These are phyloP conservation scores for Aschersonia sp. DNA, from an alignment of 2,329 filamentous ascomycete genomes.

Conservation along the genomic window DNA sequence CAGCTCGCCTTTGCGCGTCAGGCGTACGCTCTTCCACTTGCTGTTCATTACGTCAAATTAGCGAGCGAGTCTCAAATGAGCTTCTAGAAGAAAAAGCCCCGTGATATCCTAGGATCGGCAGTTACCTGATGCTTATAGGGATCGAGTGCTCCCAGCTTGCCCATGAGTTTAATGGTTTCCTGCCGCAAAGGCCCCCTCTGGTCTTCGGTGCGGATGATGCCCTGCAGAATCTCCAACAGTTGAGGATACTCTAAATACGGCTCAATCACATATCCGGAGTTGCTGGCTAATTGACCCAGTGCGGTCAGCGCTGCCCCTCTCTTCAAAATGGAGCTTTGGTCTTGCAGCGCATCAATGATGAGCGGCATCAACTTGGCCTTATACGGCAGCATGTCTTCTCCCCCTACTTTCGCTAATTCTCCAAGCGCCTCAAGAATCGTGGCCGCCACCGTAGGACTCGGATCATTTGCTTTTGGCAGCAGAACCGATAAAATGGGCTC, in stretches of 20 bases:
- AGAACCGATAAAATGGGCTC: constrained; percentile 91
- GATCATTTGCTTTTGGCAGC: constrained; percentile 80
- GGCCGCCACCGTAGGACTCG: constrained; percentile 76
- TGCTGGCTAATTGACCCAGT: constrained; percentile 83
- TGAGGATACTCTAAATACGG: constrained; percentile 94
- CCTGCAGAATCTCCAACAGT: constrained; percentile 80
- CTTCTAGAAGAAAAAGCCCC: too few species aligned
- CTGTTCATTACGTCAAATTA: constrained; percentile 6
- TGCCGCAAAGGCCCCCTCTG: constrained; percentile 74
- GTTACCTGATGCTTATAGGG: constrained; percentile 78
- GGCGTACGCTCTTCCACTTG: constrained; percentile 83
- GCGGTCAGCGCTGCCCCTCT: constrained; percentile 84
- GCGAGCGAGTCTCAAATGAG: too few species aligned
- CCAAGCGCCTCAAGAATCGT: constrained; percentile 93
- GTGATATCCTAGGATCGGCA: background rate
- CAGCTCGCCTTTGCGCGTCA: constrained; percentile 56
- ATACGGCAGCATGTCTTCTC: constrained; percentile 85
- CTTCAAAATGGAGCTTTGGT: constrained; percentile 81
- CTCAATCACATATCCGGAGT: constrained; percentile 93
- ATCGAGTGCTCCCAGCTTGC: constrained; percentile 86
- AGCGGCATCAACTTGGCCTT: constrained; percentile 88
- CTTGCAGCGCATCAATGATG: constrained; percentile 85
- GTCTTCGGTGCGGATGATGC: constrained; percentile 81
- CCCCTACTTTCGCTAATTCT: constrained; percentile 84
- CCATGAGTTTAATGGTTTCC: constrained; percentile 93